A percentile compares a stretch with the other conserved stretches of the same genome.
These are phyloP conservation scores for Lepiota venenata DNA, from an alignment of 768 basidiomycete species.

Conservation along the genomic window DNA sequence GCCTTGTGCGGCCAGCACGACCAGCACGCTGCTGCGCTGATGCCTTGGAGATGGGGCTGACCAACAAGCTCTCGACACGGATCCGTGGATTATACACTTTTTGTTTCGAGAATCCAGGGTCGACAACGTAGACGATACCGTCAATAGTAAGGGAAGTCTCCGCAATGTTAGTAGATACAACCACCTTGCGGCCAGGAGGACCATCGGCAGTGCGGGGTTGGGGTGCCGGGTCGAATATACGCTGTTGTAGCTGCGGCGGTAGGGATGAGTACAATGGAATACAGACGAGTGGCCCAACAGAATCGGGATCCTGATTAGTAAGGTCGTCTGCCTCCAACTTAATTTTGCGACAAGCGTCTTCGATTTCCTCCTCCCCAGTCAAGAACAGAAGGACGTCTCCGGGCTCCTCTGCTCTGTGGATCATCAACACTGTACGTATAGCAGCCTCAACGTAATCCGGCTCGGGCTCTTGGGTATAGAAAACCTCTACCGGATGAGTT, in stretches of 20 bases:
- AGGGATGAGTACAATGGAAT: constrained; percentile 95
- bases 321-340: constrained; percentile 88
- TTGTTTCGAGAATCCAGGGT: constrained; percentile 97
- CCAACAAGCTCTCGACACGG: constrained; percentile 89
- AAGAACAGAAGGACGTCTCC: constrained; percentile 94
- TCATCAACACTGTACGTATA: constrained; percentile 94
- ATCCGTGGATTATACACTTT: constrained; percentile 98
- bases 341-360: constrained; percentile 93
- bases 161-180: constrained; percentile 95
- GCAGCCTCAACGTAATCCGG: constrained; percentile 97
- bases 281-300: constrained; percentile 84
- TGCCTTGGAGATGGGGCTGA: constrained; percentile 95
- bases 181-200: constrained; percentile 88
- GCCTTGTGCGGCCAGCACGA: constrained; percentile 92
- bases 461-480: constrained; percentile 90
- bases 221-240: constrained; percentile 92
- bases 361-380: constrained; percentile 98
- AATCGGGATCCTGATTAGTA: constrained; percentile 59
- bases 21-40: constrained; percentile 96
- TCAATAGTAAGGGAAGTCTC: constrained; percentile 98
- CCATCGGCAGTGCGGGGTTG: constrained; percentile 54
- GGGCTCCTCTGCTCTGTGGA: constrained; percentile 91
- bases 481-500: constrained; percentile 94
- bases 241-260: constrained; percentile 92
- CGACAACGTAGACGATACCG: constrained; percentile 99